Base-by-base conservation (phyloP, 768 basidiomycete genomes). In the Mycena kentingensis region DNA sequence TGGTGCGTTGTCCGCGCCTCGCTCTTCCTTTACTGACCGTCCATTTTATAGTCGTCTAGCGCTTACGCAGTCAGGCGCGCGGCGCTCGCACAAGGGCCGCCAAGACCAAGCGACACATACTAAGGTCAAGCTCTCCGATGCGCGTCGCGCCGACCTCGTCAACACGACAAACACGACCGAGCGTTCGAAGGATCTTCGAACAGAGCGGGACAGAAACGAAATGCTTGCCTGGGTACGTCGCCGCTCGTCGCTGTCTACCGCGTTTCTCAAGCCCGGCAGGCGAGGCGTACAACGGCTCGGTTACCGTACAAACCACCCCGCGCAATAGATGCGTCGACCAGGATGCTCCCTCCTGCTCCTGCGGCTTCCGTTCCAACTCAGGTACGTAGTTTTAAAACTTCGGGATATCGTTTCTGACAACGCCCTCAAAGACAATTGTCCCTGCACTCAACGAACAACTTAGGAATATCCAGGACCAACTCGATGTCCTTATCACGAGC, bases 41-140 rank as follows among this genome's bases (percentile, higher is more conserved):
- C 6, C 21, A 22, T 41, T 27, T 32, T 4, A 3, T 22, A 54
- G 46, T 26, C 28, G 38, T 31, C 25, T 44, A 8, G 1, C 3
- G 5, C 47, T 42, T n/a, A 46, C 38, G 5, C 43, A 49, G 10
- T n/a, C n/a, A n/a, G n/a, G n/a, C n/a, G n/a, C n/a, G n/a, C 53
- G 53, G 12, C 53, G 53, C 16, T 25, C 12, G 12, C 53, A 54
- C 47, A 54, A 54, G 39, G 53, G 53, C 13, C 53, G 46, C 3
- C 53, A 45, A 1, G 42, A 54, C 16, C 46, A 35, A 5, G 15
- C 47, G 7, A 49, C 48, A 43, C 48, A 49, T 15, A 28, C 18
- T 22, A 7, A 7, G 21, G 15, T 27, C 3, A 54, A 54, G 13
- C 46, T 24, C 19, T 49, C 41, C 3, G 47, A 38, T 2, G 37